Evolutionary conservation across 2,329 filamentous ascomycete genomes (phyloP), one percentile per base, ranked within the genome.

Genomic region (Ilyonectria destructans): DNA sequence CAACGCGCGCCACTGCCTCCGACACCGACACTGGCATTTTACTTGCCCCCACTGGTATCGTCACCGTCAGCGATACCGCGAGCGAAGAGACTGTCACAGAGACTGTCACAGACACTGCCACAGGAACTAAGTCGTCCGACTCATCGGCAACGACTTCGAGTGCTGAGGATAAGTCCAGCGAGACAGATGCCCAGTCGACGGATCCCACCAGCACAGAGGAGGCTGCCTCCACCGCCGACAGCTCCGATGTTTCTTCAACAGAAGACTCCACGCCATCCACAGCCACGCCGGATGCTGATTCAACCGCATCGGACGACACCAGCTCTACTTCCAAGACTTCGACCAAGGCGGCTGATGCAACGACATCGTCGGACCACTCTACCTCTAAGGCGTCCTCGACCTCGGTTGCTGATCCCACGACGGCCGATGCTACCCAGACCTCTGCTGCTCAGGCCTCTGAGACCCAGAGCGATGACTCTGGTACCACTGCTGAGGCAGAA

Each of bases 21-120:
- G 71, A 73, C 12, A 62, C 71, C 23, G 72, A 74, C 17, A 75
- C 72, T 37, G 71, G 70, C 6, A 76, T 79, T 55, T 68, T 78
- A 8, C 62, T 74, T 51, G 75, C 70, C 5, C 75, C 75, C 4
- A 73, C 75, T 4, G 75, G 75, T 26, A 71, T 77, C 23, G 69
- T 77, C 26, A 74, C 58, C 9, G 52, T 57, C 10, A 66, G 40
- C 35, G 37, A 48, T 21, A 58, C 69, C 31, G 72, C 40, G 33
- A 62, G 72, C 19, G 15, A n/a, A 43, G 56, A 49, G 12, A 26
- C 40, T 17, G 17, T 29, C 21, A 51, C 45, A 7, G 13, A 51
- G 23, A 31, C 62, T 15, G n/a, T 12, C 31, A 12, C 19, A 40
- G 45, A 49, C 10, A 40, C 57, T 19, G 19, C 43, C 19, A 40